A percentile compares a stretch with the other conserved stretches of the same genome.
Evolutionary conservation across 345 rosid species (phyloP).

Genomic region (Cardiospermum halicacabum): DNA sequence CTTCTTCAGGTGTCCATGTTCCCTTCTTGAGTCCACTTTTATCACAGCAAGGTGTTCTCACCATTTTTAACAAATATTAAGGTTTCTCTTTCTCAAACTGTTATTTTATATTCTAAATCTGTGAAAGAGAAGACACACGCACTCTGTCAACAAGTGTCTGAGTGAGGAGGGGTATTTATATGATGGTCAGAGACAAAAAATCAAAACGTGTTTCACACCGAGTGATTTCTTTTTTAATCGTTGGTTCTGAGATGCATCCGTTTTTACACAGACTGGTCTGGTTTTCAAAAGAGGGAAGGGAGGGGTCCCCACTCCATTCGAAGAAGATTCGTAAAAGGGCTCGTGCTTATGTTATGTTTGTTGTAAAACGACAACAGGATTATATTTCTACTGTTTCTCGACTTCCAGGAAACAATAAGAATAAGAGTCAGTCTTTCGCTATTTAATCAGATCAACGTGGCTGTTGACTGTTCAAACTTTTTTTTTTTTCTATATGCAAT

Average conservation of each 20-base stretch:
- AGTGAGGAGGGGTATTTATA: constrained; percentile 16
- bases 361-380: neutral
- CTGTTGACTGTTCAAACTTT: too few relatives aligned
- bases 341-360: neutral
- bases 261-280: neutral
- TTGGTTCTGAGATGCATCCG: neutral
- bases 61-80: constrained; percentile 25
- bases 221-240: neutral
- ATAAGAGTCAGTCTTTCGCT: too few relatives aligned
- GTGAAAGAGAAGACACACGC: too few relatives aligned
- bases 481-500: too few relatives aligned
- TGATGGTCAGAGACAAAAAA: neutral
- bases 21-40: constrained; percentile 46
- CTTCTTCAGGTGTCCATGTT: constrained; percentile 63
- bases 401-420: neutral
- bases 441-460: too few relatives aligned
- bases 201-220: constrained; percentile 25
- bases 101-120: too few relatives aligned
- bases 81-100: too few relatives aligned
- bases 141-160: neutral
- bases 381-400: neutral
- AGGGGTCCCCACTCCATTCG: neutral
- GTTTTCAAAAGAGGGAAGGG: neutral
- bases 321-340: constrained; percentile 13
- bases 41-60: constrained; percentile 45